Conservation (phyloP, 345 rosid genomes). For the Aquilaria sinensis region DNA sequence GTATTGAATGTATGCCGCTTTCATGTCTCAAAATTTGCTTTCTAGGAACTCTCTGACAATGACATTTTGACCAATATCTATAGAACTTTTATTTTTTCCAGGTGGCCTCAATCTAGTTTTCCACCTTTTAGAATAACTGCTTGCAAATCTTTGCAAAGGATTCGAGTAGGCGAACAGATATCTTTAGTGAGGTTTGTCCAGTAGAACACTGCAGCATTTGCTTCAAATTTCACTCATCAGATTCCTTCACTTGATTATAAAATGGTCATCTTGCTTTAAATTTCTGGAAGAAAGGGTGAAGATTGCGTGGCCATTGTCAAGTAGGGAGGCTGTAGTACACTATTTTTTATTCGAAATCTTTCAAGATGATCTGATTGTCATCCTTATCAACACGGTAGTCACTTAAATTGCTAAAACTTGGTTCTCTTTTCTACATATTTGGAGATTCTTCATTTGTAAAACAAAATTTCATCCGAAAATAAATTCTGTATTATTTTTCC, state of each 20-base stretch:
- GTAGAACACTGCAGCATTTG: constrained; percentile 8
- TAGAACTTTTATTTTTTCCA: constrained; percentile 16
- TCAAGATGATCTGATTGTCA: constrained; percentile 61
- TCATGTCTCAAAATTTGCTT: no score
- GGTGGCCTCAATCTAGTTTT: constrained; percentile 87
- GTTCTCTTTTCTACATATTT: constrained; percentile 1
- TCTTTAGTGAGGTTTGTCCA: constrained; percentile 66
- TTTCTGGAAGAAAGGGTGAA: constrained; percentile 87
- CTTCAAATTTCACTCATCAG: constrained; percentile 3
- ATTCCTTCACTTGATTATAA: constrained; percentile 7
- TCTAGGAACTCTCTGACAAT: no score
- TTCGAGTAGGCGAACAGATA: constrained; percentile 62
- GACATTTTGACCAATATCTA: no score
- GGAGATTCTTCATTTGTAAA: not conserved
- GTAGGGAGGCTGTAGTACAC: constrained; percentile 79
- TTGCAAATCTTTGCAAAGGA: constrained; percentile 51
- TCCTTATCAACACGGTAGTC: constrained; percentile 65
- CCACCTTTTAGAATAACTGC: constrained; percentile 59
- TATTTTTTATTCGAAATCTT: constrained; percentile 62
- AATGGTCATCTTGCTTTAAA: constrained; percentile 24
- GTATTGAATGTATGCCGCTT: no score
- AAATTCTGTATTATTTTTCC: constrained; percentile 11
- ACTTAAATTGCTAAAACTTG: constrained; percentile 6
- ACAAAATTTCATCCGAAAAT: not conserved
- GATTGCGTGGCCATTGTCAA: constrained; percentile 81